phyloP scores from a whole-genome alignment of 2,329 filamentous ascomycete genomes.

The Aspergillus sp. region DNA sequence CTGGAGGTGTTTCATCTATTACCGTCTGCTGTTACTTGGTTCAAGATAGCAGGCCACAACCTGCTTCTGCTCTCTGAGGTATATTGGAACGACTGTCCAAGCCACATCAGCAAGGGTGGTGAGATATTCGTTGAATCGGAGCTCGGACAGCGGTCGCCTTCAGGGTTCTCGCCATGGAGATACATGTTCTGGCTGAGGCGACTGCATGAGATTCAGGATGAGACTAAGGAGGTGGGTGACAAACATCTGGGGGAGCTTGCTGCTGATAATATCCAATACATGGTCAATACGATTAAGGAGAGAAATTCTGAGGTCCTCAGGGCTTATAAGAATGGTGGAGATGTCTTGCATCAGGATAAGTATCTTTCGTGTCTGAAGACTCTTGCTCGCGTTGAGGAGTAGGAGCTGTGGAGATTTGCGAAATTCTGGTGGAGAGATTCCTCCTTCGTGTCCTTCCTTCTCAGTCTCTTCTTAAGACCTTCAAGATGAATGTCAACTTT shows the following conservation, averaged over 20 bases:
- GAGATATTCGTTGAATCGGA: slow-evolving; percentile 24
- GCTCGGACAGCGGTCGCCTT: slow-evolving; percentile 24
- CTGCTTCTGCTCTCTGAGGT: slow-evolving; percentile 25
- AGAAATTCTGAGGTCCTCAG: slow-evolving; percentile 22
- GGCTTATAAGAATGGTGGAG: neutral
- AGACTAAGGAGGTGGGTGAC: slow-evolving; percentile 22
- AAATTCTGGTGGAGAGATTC: too few relatives aligned
- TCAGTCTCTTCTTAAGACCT: too few relatives aligned
- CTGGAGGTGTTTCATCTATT: slow-evolving; percentile 17
- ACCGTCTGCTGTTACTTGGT: slow-evolving; percentile 23
- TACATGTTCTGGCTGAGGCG: slow-evolving; percentile 31
- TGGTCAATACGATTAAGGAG: slow-evolving; percentile 19
- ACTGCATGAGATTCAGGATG: slow-evolving; percentile 26
- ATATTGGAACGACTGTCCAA: slow-evolving; percentile 25
- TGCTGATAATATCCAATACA: slow-evolving; percentile 22
- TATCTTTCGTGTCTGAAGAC: neutral
- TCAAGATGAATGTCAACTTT: too few relatives aligned
- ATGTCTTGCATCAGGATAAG: neutral
- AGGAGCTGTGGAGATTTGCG: too few relatives aligned
- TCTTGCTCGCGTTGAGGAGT: neutral
- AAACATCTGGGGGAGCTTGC: slow-evolving; percentile 22
- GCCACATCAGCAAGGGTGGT: slow-evolving; percentile 19
- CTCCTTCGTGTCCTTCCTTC: too few relatives aligned
- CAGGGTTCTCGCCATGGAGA: slow-evolving; percentile 30
- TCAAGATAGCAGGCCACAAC: slow-evolving; percentile 20